A percentile compares a stretch with the other conserved stretches of the same genome.
Evolutionary conservation across 2,329 filamentous ascomycete genomes (phyloP).

Genomic region (Diaporthe humulicola): DNA sequence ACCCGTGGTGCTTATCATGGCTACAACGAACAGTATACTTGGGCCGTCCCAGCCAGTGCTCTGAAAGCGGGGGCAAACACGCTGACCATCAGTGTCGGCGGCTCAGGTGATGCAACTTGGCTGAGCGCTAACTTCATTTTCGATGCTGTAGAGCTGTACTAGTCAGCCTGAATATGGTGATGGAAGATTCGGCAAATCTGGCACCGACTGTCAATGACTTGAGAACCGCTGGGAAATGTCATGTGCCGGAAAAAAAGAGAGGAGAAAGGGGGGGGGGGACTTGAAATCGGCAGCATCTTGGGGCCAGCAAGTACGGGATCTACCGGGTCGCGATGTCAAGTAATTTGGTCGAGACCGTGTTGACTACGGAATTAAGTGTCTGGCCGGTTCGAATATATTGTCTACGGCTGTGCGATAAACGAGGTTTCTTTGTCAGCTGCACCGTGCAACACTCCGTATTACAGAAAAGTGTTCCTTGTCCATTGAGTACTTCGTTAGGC

Average conservation of each 20-base stretch:
- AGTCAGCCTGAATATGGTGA: background rate
- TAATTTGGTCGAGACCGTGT: background rate
- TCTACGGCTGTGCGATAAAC: background rate
- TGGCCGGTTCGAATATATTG: too few relatives aligned
- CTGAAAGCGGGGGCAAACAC: constrained; percentile 66
- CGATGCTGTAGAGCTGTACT: constrained; percentile 48
- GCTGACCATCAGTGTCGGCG: constrained; percentile 57
- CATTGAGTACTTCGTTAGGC: background rate
- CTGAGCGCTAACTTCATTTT: constrained; percentile 43
- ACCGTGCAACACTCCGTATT: background rate
- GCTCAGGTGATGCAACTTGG: constrained; percentile 18
- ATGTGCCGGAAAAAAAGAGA: background rate
- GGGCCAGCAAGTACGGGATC: too few relatives aligned
- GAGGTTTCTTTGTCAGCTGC: background rate
- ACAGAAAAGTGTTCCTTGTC: background rate
- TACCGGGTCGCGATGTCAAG: background rate
- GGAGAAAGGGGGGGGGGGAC: background rate
- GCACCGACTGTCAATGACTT: background rate
- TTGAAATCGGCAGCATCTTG: background rate
- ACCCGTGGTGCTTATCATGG: constrained; percentile 71
- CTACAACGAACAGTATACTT: constrained; percentile 68
- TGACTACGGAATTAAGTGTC: background rate
- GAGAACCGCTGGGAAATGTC: background rate
- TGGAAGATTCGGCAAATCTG: background rate
- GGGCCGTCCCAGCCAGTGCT: constrained; percentile 62